Evolutionary conservation across 352 stramenopile species (phyloP), one percentile per base, ranked within the genome.

Genomic region (Globisporangium orthogonon): DNA sequence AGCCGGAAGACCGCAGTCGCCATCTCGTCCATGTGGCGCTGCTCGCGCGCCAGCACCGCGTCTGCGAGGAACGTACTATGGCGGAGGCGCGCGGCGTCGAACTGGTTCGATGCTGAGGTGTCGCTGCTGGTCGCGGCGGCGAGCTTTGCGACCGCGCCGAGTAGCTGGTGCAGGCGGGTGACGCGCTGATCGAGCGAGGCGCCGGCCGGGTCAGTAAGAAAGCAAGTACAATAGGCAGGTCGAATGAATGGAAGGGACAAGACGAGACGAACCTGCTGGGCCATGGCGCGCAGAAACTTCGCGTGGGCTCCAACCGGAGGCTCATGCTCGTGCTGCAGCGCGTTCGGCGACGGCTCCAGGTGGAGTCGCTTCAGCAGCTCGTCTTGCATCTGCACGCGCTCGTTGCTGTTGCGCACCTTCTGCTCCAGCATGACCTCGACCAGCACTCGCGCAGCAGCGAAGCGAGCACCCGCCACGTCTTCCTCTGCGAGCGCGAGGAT

Each of bases 401-500:
- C 69, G 44, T 79, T 80, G 33, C 54, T 64, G 50, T 85, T 78
- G 45, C 60, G 40, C 30, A 86, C 40, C 61, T 87, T 87, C 49
- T 91, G 78, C 40, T 87, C 69, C 4, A 88, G 62, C 56, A 84
- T 74, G 7, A 61, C 61, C 50, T 83, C 64, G 9, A 91, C 67
- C 1, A 91, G 63, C 48, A 76, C 72, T 49, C 78, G 76, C 18
- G 81, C 76, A 33, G 76, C 74, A 17, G 72, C 66, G 54, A 85
- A 88, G 4, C 78, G 81, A 23, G 78, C 73, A 2, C 23, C 56
- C 0, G 72, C 47, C 7, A 70, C 46, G 50, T 88, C 67, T 2
- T 63, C 18, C 31, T 89, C 78, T 33, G 70, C 67, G 23, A 66
- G 63, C 18, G 71, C 62, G 3, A 87, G 66, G 14, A 89, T 61